A percentile compares a stretch with the other conserved stretches of the same genome.
Conservation (phyloP, 148 eudicot genomes). For the Rhododendron vialii region DNA sequence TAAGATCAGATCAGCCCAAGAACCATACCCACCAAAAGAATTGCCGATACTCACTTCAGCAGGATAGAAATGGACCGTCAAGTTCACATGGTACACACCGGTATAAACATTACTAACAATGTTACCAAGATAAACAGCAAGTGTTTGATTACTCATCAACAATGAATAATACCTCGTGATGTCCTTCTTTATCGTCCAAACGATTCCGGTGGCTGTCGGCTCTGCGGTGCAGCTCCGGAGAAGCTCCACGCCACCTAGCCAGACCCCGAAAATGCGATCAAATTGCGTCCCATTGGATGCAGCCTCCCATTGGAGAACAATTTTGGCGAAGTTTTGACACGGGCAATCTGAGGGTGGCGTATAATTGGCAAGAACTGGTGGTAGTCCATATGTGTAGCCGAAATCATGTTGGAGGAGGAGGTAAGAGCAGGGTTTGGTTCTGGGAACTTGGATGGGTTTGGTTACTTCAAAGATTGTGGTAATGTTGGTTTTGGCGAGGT, state of each 20-base stretch:
- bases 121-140: conserved; percentile 75
- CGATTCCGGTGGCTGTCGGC: conserved; percentile 57
- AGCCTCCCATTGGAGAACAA: conserved; percentile 71
- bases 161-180: conserved; percentile 62
- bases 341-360: conserved; percentile 60
- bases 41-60: neutral
- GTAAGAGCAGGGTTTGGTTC: conserved; percentile 54
- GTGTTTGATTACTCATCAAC: conserved; percentile 43
- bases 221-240: conserved; percentile 93
- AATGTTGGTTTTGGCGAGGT: conserved; percentile 10
- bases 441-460: conserved; percentile 47
- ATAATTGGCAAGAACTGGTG: conserved; percentile 56
- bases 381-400: conserved; percentile 47
- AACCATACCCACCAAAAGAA: conserved; percentile 1
- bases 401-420: conserved; percentile 61
- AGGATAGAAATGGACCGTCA: conserved; percentile 58
- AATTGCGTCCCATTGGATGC: conserved; percentile 61
- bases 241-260: conserved; percentile 86
- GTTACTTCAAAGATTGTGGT: conserved; percentile 67
- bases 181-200: conserved; percentile 77
- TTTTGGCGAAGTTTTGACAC: conserved; percentile 27
- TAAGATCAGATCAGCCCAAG: conserved; percentile 63
- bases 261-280: conserved; percentile 79
- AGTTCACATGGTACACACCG: conserved; percentile 77
- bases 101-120: conserved; percentile 56